phyloP scores from a whole-genome alignment of 2,329 filamentous ascomycete genomes.

The Diaporthe sp. region DNA sequence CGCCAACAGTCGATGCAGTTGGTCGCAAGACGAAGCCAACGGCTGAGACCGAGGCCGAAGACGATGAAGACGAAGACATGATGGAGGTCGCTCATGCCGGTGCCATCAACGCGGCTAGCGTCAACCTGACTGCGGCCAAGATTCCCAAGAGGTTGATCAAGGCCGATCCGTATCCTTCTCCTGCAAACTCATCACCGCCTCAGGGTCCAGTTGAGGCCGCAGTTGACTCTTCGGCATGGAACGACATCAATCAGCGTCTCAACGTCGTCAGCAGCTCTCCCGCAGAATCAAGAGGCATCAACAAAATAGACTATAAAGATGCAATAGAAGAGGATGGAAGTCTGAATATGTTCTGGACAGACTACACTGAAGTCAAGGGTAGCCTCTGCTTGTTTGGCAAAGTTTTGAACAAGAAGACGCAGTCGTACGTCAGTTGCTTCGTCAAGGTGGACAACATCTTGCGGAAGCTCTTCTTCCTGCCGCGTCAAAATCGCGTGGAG shows the following conservation, averaged over 20 bases:
- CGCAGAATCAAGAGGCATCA: conserved; percentile 72
- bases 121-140: conserved; percentile 88
- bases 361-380: conserved; percentile 93
- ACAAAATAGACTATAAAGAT: conserved; percentile 86
- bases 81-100: conserved; percentile 89
- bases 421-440: conserved; percentile 88
- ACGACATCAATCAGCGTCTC: conserved; percentile 85
- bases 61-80: conserved; percentile 83
- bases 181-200: conserved; percentile 81
- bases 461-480: conserved; percentile 93
- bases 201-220: conserved; percentile 66
- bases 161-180: conserved; percentile 75
- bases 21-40: conserved; percentile 75
- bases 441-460: conserved; percentile 96
- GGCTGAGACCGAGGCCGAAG: conserved; percentile 67
- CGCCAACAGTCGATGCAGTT: conserved; percentile 84
- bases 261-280: conserved; percentile 85
- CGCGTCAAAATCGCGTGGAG: conserved; percentile 72
- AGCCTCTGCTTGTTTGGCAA: conserved; percentile 96
- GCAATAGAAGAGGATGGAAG: conserved; percentile 95
- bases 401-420: conserved; percentile 88
- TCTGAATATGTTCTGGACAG: conserved; percentile 95
- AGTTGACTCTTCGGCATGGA: conserved; percentile 90
- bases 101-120: conserved; percentile 75
- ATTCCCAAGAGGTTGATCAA: conserved; percentile 83